Conservation (phyloP, 2,329 filamentous ascomycete species). For the Neopestalotiopsis sp. region DNA sequence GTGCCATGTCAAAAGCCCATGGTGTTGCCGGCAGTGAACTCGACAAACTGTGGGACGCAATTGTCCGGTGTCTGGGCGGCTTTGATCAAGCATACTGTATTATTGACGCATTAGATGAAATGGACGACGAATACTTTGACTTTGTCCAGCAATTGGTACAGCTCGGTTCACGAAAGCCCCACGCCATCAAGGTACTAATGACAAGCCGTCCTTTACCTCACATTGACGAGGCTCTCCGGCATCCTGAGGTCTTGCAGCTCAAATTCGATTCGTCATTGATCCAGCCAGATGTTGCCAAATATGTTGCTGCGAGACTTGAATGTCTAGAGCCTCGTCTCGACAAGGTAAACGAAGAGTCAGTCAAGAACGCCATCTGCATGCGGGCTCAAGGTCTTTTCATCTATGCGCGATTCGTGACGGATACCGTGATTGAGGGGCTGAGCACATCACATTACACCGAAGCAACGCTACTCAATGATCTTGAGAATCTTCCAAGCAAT, state of each 20-base stretch:
- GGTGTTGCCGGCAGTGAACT: slow-evolving; percentile 2
- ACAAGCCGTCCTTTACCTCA: slow-evolving; percentile 46
- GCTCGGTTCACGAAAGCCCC: slow-evolving; percentile 38
- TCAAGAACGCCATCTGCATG: slow-evolving; percentile 38
- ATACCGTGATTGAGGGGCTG: slow-evolving; percentile 45
- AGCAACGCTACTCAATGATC: neutral
- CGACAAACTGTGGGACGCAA: slow-evolving; percentile 37
- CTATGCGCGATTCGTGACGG: slow-evolving; percentile 49
- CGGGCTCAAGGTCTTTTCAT: slow-evolving; percentile 50
- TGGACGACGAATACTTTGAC: slow-evolving; percentile 42
- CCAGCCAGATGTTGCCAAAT: slow-evolving; percentile 46
- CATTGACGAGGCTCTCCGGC: slow-evolving; percentile 38
- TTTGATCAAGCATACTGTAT: slow-evolving; percentile 42
- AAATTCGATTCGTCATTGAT: slow-evolving; percentile 43
- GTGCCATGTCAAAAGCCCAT: no score
- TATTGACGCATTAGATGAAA: slow-evolving; percentile 53
- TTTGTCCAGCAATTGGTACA: slow-evolving; percentile 41
- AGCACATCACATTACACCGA: neutral
- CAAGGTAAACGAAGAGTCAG: slow-evolving; percentile 27
- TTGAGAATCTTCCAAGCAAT: slow-evolving; percentile 11
- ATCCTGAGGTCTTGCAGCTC: slow-evolving; percentile 35
- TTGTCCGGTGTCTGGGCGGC: slow-evolving; percentile 21
- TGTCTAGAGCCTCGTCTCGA: neutral
- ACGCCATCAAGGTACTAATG: slow-evolving; percentile 45
- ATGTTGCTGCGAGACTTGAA: slow-evolving; percentile 30